Conservation (phyloP, 2,329 filamentous ascomycete genomes). For the Verruconis gallopava region DNA sequence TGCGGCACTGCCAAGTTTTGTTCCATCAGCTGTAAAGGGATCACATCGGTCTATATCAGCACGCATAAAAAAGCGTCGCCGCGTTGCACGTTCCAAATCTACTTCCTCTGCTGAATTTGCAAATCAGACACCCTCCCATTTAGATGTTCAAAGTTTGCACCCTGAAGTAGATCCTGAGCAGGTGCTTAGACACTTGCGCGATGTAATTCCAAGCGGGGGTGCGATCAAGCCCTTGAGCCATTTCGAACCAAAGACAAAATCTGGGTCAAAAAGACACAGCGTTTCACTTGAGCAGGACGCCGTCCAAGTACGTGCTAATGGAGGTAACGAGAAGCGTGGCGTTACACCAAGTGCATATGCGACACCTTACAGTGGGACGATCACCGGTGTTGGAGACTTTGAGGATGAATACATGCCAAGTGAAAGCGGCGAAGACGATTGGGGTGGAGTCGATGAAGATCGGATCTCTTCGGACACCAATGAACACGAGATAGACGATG, state of each 20-base stretch:
- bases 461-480: background rate
- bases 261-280: too few relatives aligned
- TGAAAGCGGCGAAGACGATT: conserved; percentile 1
- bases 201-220: conserved; percentile 2
- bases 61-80: conserved; percentile 6
- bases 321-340: conserved; percentile 2
- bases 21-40: conserved; percentile 3
- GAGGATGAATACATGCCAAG: background rate
- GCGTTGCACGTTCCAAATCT: background rate
- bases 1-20: conserved; percentile 1
- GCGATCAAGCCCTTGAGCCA: conserved; percentile 4
- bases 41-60: background rate
- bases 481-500: conserved; percentile 3
- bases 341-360: conserved; percentile 10
- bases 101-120: background rate
- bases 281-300: background rate
- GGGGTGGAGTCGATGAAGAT: conserved; percentile 5
- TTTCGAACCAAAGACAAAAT: too few relatives aligned
- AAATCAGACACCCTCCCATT: background rate
- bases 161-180: conserved; percentile 2
- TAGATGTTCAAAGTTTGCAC: background rate
- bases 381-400: background rate
- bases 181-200: conserved; percentile 1
- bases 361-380: conserved; percentile 8
- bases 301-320: background rate